Evolutionary conservation across 23 red algal species (phyloP), one percentile per base, ranked within the genome.

Genomic region (Pyropia yezoensis): DNA sequence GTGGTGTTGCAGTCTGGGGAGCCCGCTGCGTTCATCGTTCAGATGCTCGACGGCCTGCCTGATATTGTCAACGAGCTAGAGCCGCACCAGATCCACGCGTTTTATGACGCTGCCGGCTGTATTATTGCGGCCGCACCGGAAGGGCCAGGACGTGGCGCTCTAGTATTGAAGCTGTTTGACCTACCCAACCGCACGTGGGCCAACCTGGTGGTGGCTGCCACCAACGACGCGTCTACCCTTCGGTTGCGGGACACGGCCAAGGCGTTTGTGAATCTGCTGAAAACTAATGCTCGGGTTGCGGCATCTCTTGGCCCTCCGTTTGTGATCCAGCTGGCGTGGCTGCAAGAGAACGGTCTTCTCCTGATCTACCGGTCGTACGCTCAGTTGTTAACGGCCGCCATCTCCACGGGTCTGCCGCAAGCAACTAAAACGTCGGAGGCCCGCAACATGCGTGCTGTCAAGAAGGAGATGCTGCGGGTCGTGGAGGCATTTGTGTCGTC

Each of bases 11-110:
- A 97, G 22, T 14, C 71, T 1, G 79, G 85, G 18, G 93, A 97
- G 71, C 61, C 53, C 16, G 51, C 68, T 24, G 71, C 93, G 6
- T 97, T 97, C 65, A 83, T 90, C 55, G 65, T 70, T 7, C 85
- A 97, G 67, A 90, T 97, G 86, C 53, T 97, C 17, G 85, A 90
- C 11, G 71, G 65, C 20, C 56, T 97, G 21, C 69, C 81, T 54
- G 85, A 90, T 6, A 97, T 86, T 54, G 83, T 97, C 32, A 61
- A 75, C 66, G 88, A 87, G 19, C 67, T 97, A 57, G 85, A 97
- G 65, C 77, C 93, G 22, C 93, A 97, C 67, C 93, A 97, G 64
- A 84, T 90, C 27, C 93, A 97, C 22, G 85, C 93, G 3, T 97
- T 97, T 47, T 97, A 97, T 65, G 80, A 90, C 52, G 71, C 85